These are phyloP conservation scores for Pyrenula massariospora DNA, from an alignment of 495 filamentous ascomycete species.

Conservation along the genomic window DNA sequence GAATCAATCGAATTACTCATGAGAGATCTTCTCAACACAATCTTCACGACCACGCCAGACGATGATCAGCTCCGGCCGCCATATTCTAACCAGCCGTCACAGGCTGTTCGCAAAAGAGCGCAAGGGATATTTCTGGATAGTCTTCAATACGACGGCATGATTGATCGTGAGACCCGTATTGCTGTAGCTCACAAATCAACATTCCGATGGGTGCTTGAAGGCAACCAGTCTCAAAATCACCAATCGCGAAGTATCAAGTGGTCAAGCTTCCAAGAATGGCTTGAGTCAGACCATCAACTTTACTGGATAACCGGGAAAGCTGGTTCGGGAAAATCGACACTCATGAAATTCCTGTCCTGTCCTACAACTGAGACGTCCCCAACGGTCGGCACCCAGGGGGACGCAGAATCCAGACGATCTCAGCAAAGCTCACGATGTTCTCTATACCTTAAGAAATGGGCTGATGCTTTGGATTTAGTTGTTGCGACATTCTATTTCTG, in stretches of 20 bases:
- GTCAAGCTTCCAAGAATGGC: constrained; percentile 11
- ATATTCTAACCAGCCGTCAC: constrained; percentile 6
- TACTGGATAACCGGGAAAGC: constrained; percentile 28
- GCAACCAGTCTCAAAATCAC: not conserved
- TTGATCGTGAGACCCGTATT: not conserved
- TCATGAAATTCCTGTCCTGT: constrained; percentile 27
- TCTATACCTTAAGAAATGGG: constrained; percentile 13
- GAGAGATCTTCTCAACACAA: no score
- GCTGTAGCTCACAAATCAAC: constrained; percentile 7
- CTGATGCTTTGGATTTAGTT: constrained; percentile 16
- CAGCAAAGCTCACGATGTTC: constrained; percentile 9
- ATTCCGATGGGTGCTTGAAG: constrained; percentile 16
- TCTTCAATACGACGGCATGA: not conserved
- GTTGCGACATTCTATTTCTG: constrained; percentile 35
- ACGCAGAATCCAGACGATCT: not conserved
- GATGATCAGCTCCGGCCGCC: not conserved
- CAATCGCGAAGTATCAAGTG: constrained; percentile 6
- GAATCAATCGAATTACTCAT: no score
- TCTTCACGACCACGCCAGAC: not conserved
- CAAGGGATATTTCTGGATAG: constrained; percentile 5
- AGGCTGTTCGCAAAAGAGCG: constrained; percentile 7
- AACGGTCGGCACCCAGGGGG: no score
- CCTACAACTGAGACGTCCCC: not conserved
- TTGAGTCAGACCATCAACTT: constrained; percentile 12
- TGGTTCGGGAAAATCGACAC: constrained; percentile 34